Conservation (phyloP, 768 basidiomycete genomes). For the Collybia nuda region DNA sequence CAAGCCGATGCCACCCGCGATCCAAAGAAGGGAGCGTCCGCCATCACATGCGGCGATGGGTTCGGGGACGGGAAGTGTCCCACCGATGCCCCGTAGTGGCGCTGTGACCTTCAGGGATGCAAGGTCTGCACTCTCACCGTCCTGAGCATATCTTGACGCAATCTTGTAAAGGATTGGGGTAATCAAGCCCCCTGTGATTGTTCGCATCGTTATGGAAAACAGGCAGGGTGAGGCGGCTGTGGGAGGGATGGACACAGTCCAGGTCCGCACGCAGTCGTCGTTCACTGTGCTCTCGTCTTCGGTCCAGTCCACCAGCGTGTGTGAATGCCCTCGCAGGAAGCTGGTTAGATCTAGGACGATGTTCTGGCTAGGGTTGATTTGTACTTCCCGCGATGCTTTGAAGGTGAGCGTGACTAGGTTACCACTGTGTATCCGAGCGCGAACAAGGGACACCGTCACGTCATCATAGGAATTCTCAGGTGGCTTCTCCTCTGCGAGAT, state of each 20-base stretch:
- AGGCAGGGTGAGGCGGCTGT: not conserved
- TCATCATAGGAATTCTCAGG: not conserved
- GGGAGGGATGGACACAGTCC: slow-evolving; percentile 5
- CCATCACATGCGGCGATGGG: slow-evolving; percentile 5
- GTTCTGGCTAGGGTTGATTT: slow-evolving; percentile 6
- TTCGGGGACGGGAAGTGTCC: slow-evolving; percentile 5
- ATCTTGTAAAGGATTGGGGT: slow-evolving; percentile 7
- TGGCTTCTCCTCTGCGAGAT: slow-evolving; percentile 7
- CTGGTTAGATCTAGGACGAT: slow-evolving; percentile 2
- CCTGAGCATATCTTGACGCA: not conserved
- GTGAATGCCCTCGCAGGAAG: slow-evolving; percentile 1
- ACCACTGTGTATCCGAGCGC: not conserved
- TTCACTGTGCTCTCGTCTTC: slow-evolving; percentile 3
- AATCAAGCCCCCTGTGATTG: slow-evolving; percentile 4
- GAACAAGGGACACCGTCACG: not conserved
- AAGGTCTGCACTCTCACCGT: not conserved
- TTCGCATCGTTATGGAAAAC: slow-evolving; percentile 7
- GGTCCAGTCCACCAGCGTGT: not conserved
- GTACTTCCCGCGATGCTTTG: not conserved
- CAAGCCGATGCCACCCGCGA: slow-evolving; percentile 8
- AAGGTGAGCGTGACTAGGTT: slow-evolving; percentile 4
- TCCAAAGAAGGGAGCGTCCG: slow-evolving; percentile 1
- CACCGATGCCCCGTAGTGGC: slow-evolving; percentile 4
- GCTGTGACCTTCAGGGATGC: not conserved
- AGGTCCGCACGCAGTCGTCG: slow-evolving; percentile 9